These are phyloP conservation scores for Zygosaccharomyces sapae DNA, from an alignment of 1,139 yeast genomes.

Conservation along the genomic window DNA sequence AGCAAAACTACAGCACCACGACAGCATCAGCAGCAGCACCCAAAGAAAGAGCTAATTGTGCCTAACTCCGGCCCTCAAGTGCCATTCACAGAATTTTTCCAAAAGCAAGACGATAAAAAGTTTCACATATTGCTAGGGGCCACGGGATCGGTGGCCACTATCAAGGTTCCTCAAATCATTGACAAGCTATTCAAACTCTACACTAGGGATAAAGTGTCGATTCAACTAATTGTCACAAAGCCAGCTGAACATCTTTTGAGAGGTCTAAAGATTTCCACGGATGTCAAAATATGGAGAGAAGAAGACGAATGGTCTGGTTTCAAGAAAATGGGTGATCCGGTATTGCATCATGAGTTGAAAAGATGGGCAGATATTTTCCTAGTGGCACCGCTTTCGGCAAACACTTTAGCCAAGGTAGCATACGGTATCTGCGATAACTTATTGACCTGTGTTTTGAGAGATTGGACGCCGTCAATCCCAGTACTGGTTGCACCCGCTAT, in stretches of 20 bases:
- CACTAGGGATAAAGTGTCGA: conserved; percentile 65
- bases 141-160: conserved; percentile 95
- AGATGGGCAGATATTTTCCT: conserved; percentile 93
- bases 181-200: conserved; percentile 75
- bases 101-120: conserved; percentile 72
- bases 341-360: conserved; percentile 81
- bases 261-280: conserved; percentile 73
- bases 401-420: conserved; percentile 84
- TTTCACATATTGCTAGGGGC: conserved; percentile 85
- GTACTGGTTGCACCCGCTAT: conserved; percentile 88
- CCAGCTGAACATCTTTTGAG: conserved; percentile 78
- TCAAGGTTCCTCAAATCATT: conserved; percentile 81
- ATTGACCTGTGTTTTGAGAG: conserved; percentile 80
- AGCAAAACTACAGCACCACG: neutral
- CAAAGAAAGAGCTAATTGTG: conserved; percentile 39
- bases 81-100: conserved; percentile 67
- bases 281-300: conserved; percentile 90
- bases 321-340: conserved; percentile 51
- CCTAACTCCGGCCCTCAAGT: conserved; percentile 65
- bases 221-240: conserved; percentile 81
- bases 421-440: conserved; percentile 87
- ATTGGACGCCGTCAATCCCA: conserved; percentile 90
- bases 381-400: conserved; percentile 87
- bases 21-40: conserved; percentile 19
- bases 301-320: conserved; percentile 84